A percentile compares a stretch with the other conserved stretches of the same genome.
These are phyloP conservation scores for Podospora pseudopauciseta DNA, from an alignment of 495 filamentous ascomycete genomes.

Conservation along the genomic window DNA sequence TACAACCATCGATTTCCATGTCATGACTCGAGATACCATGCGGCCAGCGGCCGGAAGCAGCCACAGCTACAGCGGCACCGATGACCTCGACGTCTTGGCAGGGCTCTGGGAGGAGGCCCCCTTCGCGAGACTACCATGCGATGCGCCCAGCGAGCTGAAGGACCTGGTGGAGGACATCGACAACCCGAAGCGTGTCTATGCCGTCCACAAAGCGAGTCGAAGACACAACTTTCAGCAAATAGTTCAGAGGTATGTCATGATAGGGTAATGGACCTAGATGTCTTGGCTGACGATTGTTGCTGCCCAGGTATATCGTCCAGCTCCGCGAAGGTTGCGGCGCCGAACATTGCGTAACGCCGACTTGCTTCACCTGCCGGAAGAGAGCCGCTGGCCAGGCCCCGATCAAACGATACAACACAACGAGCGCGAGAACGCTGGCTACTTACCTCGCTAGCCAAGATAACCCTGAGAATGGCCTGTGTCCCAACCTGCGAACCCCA, in stretches of 20 bases:
- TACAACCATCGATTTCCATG: constrained; percentile 32
- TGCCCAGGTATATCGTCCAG: constrained; percentile 72
- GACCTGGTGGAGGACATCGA: constrained; percentile 49
- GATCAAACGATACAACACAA: constrained; percentile 65
- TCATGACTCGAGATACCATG: constrained; percentile 51
- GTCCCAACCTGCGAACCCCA: constrained; percentile 49
- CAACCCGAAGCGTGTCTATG: constrained; percentile 51
- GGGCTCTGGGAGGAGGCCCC: constrained; percentile 51
- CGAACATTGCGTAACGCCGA: constrained; percentile 65
- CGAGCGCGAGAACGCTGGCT: constrained; percentile 73
- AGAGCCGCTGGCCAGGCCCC: constrained; percentile 61
- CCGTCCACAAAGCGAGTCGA: constrained; percentile 48
- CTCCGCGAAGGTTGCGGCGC: constrained; percentile 77
- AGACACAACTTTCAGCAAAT: constrained; percentile 52
- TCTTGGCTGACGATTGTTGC: constrained; percentile 17
- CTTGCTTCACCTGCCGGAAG: constrained; percentile 75
- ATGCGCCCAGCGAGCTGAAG: constrained; percentile 51
- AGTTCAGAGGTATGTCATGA: constrained; percentile 49
- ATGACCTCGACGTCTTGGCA: constrained; percentile 39
- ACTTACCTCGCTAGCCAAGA: constrained; percentile 75
- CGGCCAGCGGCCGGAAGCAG: constrained; percentile 32
- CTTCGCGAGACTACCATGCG: constrained; percentile 48
- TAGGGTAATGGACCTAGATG: constrained; percentile 3
- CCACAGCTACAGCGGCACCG: constrained; percentile 8
- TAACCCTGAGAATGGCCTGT: constrained; percentile 70